Base-by-base conservation (phyloP, 768 basidiomycete genomes). In the Rossbeevera mucosa region DNA sequence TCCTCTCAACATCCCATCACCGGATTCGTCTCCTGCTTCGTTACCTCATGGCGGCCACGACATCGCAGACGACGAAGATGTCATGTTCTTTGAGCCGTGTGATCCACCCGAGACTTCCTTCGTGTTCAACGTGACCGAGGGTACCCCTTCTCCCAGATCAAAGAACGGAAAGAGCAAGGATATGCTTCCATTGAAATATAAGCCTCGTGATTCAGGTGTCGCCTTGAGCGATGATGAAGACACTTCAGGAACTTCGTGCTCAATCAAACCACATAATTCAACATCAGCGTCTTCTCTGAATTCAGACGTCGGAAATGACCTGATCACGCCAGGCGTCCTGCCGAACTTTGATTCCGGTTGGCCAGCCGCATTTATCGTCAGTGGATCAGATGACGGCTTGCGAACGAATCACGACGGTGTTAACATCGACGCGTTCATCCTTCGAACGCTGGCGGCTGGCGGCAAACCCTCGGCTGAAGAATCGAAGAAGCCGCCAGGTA, bases 341-440 rank as follows among this genome's bases (percentile, higher is more conserved):
- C 85, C 87, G 18, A 76, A 77, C 26, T 49, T 65, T 14, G 58
- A 62, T 33, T 84, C 84, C 4, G 81, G 81, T 12, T 91, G 88
- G 88, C 88, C 87, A 1, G 66, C 64, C 13, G 65, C 79, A 18
- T 56, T 64, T 13, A 52, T 69, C 26, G 65, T 77, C 22, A 69
- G 67, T 28, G 76, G 73, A 13, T 62, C 73, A 2, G 79, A 79
- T 54, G 75, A 76, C 20, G 63, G 67, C 18, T 49, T 64, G 46
- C 57, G 44, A 52, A 58, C 49, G 44, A 54, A 30, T 21, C 9
- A 47, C 49, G 68, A 68, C 6, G 63, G 58, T n/a, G 60, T 73
- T 26, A 77, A 81, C 52, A 77, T 86, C 1, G 85, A 90, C 48
- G 79, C 78, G 3, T 90, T 90, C 66, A 90, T 91, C 56, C 69